phyloP scores from a whole-genome alignment of 2,329 filamentous ascomycete genomes.

The Fusarium goolgardi region DNA sequence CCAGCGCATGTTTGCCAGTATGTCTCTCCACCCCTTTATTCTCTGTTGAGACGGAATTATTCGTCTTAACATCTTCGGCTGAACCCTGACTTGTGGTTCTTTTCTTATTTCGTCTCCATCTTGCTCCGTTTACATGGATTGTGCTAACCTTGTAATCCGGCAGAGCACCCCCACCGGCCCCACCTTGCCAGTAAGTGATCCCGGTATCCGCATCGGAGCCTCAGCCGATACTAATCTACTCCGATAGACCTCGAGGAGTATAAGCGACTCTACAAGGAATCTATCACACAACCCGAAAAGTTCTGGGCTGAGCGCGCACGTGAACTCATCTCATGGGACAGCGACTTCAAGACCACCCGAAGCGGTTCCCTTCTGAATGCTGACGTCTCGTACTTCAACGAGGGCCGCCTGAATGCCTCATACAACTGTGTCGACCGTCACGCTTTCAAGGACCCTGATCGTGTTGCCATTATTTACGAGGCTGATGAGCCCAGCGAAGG shows the following conservation, averaged over 20 bases:
- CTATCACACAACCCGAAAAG: slow-evolving; percentile 86
- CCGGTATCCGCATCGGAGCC: slow-evolving; percentile 40
- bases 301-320: slow-evolving; percentile 92
- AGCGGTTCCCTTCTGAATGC: slow-evolving; percentile 80
- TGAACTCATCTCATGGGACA: slow-evolving; percentile 89
- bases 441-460: slow-evolving; percentile 93
- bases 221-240: slow-evolving; percentile 44
- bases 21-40: slow-evolving; percentile 47
- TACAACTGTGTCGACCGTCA: slow-evolving; percentile 99
- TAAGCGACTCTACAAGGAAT: slow-evolving; percentile 79
- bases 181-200: slow-evolving; percentile 69
- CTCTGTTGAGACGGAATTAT: slow-evolving; percentile 22
- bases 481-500: slow-evolving; percentile 90
- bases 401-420: slow-evolving; percentile 92
- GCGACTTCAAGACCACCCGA: slow-evolving; percentile 90
- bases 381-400: slow-evolving; percentile 93
- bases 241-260: slow-evolving; percentile 72
- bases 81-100: slow-evolving; percentile 17
- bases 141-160: slow-evolving; percentile 54
- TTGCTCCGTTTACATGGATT: slow-evolving; percentile 27
- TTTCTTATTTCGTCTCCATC: slow-evolving; percentile 27
- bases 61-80: slow-evolving; percentile 9
- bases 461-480: slow-evolving; percentile 98
- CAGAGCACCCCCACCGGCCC: slow-evolving; percentile 77
- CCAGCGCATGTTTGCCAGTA: slow-evolving; percentile 75